Base-by-base conservation (phyloP, 1,139 yeast species). In the Cylindricascospora bacillispora region DNA sequence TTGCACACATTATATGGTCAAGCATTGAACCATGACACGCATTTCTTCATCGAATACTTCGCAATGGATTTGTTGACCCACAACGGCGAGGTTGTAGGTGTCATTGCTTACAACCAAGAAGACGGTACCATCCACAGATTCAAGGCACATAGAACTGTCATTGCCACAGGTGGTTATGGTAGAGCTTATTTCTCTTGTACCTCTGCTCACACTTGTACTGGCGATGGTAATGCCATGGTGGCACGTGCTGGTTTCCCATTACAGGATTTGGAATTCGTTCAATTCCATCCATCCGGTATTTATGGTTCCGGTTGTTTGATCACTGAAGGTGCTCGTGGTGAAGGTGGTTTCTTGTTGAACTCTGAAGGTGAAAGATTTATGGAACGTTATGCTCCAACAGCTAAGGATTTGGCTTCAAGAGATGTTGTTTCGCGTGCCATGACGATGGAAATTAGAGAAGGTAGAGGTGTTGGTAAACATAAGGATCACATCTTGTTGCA, bases 241-340 rank as follows among this genome's bases (percentile, higher is more conserved):
- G 66, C 95, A 33, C 78, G 98, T 64, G 98, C 98, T 35, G 98
- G 98, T 38, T 74, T 86, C 60, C 98, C 98, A 35, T 70, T 86
- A 55, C 95, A 89, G 66, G 98, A 89, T 65, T 67, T 86, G 64
- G 98, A 89, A 65, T 89, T 89, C 55, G 89, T 89, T 39, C 98
- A 89, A 65, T 89, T 89, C 86, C 98, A 89, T 63, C 98, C 98
- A 39, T 85, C 97, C 24, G 98, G 98, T 71, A 89, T 89, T 59
- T 89, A 89, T 61, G 98, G 98, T 37, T 85, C 97, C 29, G 98
- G 98, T 42, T 89, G 97, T 68, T 67, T 89, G 65, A 89, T 89
- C 57, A 89, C 98, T 38, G 98, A 89, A 64, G 98, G 98, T 64
- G 93, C 95, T 44, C 81, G 98, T 69, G 98, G 98, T 71, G 98